These are phyloP conservation scores for Chamaenerion angustifolium DNA, from an alignment of 345 rosid species.

Conservation along the genomic window DNA sequence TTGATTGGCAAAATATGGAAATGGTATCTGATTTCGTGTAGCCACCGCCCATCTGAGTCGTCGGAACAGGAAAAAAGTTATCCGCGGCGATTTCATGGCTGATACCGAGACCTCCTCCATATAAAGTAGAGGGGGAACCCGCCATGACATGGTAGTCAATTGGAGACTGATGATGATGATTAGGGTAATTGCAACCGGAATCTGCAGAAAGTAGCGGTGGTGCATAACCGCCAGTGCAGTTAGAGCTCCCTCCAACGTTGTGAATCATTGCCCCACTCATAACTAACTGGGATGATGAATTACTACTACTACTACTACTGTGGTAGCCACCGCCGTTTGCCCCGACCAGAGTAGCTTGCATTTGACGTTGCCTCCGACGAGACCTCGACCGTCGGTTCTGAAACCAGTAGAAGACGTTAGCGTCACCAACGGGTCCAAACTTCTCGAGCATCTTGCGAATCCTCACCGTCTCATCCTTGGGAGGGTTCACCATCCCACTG, in stretches of 20 bases:
- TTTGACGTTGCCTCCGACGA: slow-evolving; percentile 87
- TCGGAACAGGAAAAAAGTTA: slow-evolving; percentile 32
- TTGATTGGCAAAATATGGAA: slow-evolving; percentile 41
- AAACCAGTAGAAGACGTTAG: slow-evolving; percentile 99
- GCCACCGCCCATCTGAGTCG: slow-evolving; percentile 56
- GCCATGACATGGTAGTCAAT: slow-evolving; percentile 1
- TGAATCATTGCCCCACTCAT: slow-evolving; percentile 17
- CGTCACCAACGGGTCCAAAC: slow-evolving; percentile 85
- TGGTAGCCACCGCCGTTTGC: slow-evolving; percentile 8
- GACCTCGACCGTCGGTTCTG: slow-evolving; percentile 93
- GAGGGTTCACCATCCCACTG: slow-evolving; percentile 97
- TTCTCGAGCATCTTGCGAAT: slow-evolving; percentile 83
- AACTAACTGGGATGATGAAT: slow-evolving; percentile 19
- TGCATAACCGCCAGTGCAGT: slow-evolving; percentile 11
- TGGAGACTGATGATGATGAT: neutral
- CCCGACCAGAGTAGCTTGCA: slow-evolving; percentile 51
- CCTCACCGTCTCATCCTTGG: slow-evolving; percentile 87
- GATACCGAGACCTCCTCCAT: neutral
- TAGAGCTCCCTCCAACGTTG: slow-evolving; percentile 1
- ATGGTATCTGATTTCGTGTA: slow-evolving; percentile 32
- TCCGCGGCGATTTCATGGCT: slow-evolving; percentile 20
- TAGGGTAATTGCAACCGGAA: slow-evolving; percentile 11
- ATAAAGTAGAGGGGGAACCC: slow-evolving; percentile 1
- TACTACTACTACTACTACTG: slow-evolving; percentile 5
- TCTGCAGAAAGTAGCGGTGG: slow-evolving; percentile 22